Evolutionary conservation across 768 basidiomycete species (phyloP).

Genomic region (Kwoniella botswanensis): DNA sequence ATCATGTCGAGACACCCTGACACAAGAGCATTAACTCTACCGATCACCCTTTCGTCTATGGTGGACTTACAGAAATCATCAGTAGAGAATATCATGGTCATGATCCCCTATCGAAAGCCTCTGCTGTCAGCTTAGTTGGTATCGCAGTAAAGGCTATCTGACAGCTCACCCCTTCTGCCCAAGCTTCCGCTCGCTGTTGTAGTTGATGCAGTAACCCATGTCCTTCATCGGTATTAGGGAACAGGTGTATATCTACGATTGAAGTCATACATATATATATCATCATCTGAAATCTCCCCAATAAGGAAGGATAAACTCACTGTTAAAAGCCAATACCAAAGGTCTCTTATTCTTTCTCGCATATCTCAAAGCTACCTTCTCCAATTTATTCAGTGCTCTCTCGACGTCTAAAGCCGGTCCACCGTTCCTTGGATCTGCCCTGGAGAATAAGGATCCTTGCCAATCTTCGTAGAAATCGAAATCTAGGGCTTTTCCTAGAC

Average conservation of each 20-base stretch:
- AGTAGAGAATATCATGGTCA: conserved; percentile 76
- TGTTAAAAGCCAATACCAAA: conserved; percentile 80
- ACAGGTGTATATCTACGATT: conserved; percentile 55
- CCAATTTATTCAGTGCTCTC: conserved; percentile 79
- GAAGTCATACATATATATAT: too few species aligned
- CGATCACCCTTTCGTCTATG: too few species aligned
- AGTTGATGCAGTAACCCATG: conserved; percentile 79
- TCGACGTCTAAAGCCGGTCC: conserved; percentile 82
- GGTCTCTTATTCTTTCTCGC: conserved; percentile 68
- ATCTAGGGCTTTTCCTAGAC: conserved; percentile 82
- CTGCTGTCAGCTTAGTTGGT: background rate
- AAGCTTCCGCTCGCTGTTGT: conserved; percentile 82
- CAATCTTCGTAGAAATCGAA: conserved; percentile 78
- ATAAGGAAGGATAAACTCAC: conserved; percentile 54
- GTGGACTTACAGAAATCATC: conserved; percentile 72
- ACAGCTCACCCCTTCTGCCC: conserved; percentile 76
- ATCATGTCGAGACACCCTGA: conserved; percentile 52
- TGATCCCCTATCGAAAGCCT: conserved; percentile 61
- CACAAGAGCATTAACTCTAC: background rate
- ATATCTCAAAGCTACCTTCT: conserved; percentile 76
- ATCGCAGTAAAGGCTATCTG: background rate
- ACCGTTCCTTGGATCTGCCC: conserved; percentile 82
- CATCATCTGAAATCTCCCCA: too few species aligned
- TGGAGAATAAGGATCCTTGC: conserved; percentile 71
- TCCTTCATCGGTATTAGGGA: conserved; percentile 73